A percentile compares a stretch with the other conserved stretches of the same genome.
Conservation (phyloP, 768 basidiomycete species). For the Suillus subluteus region DNA sequence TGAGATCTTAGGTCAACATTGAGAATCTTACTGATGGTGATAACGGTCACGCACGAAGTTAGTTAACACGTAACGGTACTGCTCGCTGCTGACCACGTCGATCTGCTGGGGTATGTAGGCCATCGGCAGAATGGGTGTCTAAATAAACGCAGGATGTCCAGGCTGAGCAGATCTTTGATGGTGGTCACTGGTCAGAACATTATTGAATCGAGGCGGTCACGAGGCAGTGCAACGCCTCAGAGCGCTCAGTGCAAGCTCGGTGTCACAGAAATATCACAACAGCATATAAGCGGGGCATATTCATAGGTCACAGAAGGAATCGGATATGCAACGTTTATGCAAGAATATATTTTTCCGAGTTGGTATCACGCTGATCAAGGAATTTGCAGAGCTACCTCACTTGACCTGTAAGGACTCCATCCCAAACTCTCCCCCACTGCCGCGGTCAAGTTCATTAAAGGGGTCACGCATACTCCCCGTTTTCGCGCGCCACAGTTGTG, state of each 20-base stretch:
- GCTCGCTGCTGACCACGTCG: conserved; percentile 53
- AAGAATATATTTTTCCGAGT: background rate
- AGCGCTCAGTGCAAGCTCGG: background rate
- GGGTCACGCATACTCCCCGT: conserved; percentile 86
- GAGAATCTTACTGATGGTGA: background rate
- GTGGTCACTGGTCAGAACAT: background rate
- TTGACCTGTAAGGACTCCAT: conserved; percentile 35
- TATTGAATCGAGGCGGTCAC: no score
- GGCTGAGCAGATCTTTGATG: background rate
- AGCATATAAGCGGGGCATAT: background rate
- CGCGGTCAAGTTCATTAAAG: conserved; percentile 58
- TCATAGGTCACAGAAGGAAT: background rate
- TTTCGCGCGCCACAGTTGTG: conserved; percentile 76
- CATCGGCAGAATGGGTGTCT: conserved; percentile 11
- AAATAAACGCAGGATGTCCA: background rate
- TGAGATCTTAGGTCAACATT: background rate
- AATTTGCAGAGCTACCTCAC: conserved; percentile 13
- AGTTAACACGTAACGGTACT: conserved; percentile 81
- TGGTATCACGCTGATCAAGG: background rate
- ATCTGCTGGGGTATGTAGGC: conserved; percentile 23
- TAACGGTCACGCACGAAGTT: conserved; percentile 64
- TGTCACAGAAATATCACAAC: background rate
- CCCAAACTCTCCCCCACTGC: conserved; percentile 47
- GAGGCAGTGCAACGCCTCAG: background rate
- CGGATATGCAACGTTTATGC: background rate